phyloP scores from a whole-genome alignment of 2,329 filamentous ascomycete species.

The Tolypocladium inflatum region DNA sequence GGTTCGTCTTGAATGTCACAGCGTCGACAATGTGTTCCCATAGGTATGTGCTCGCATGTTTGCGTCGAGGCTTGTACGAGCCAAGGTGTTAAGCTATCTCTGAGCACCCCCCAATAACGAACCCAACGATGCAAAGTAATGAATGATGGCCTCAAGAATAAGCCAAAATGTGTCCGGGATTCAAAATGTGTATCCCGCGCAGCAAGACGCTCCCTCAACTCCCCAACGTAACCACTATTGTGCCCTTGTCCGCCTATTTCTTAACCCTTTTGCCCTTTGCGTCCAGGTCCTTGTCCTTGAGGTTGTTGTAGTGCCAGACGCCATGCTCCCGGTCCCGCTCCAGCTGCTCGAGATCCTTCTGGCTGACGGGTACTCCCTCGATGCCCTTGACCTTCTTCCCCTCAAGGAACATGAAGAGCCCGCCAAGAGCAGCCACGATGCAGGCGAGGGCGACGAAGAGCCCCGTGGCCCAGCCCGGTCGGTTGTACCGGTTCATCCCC shows the following conservation, averaged over 20 bases:
- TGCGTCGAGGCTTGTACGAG: neutral
- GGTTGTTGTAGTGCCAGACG: slow-evolving; percentile 43
- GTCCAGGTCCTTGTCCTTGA: slow-evolving; percentile 23
- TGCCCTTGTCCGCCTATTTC: neutral
- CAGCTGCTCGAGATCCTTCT: slow-evolving; percentile 41
- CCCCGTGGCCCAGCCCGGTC: slow-evolving; percentile 74
- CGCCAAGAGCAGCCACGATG: slow-evolving; percentile 57
- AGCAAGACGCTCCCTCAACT: neutral
- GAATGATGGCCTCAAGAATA: neutral
- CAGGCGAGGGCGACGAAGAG: slow-evolving; percentile 69
- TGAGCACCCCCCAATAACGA: no score
- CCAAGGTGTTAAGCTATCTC: neutral
- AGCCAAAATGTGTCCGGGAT: neutral
- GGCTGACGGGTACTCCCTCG: slow-evolving; percentile 58
- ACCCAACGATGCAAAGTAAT: neutral
- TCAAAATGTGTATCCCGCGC: neutral
- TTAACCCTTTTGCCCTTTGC: slow-evolving; percentile 5
- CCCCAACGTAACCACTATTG: neutral
- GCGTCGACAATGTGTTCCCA: neutral
- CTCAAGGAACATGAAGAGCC: slow-evolving; percentile 61
- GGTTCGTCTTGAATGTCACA: neutral
- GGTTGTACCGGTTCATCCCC: slow-evolving; percentile 60
- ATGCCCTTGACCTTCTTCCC: slow-evolving; percentile 62
- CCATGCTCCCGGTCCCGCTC: slow-evolving; percentile 43
- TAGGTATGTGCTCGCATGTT: neutral